These are phyloP conservation scores for Hygrophoropsis aurantiaca DNA, from an alignment of 768 basidiomycete genomes.

Conservation along the genomic window DNA sequence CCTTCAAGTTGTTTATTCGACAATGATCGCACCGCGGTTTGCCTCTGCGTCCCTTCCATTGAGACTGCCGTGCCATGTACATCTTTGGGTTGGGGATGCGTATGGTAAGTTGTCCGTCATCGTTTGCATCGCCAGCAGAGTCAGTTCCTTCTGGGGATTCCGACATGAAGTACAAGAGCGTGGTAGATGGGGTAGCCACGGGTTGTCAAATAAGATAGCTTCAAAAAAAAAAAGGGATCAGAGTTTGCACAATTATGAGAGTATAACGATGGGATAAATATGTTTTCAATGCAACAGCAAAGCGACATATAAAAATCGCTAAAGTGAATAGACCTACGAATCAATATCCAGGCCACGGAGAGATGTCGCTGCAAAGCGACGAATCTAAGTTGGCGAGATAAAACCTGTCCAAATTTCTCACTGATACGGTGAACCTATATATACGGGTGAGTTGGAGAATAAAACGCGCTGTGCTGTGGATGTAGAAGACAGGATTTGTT, in stretches of 20 bases:
- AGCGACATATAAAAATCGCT: slow-evolving; percentile 7
- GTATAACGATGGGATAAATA: slow-evolving; percentile 7
- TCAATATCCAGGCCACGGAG: too few relatives aligned
- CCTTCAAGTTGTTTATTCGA: slow-evolving; percentile 70
- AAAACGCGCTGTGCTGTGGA: too few relatives aligned
- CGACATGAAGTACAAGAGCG: slow-evolving; percentile 26
- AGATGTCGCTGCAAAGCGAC: too few relatives aligned
- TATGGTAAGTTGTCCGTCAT: slow-evolving; percentile 58
- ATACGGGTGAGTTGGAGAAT: too few relatives aligned
- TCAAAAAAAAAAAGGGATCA: slow-evolving; percentile 3
- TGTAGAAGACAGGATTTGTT: slow-evolving; percentile 14
- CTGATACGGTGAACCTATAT: background rate
- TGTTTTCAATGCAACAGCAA: background rate
- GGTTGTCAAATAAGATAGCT: background rate
- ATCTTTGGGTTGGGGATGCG: slow-evolving; percentile 67
- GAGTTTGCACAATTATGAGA: slow-evolving; percentile 11
- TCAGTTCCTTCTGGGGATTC: slow-evolving; percentile 38
- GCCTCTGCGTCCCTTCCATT: slow-evolving; percentile 73
- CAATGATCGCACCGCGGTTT: slow-evolving; percentile 77
- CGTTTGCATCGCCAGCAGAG: slow-evolving; percentile 38
- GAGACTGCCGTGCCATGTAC: slow-evolving; percentile 67
- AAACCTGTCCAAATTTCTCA: too few relatives aligned
- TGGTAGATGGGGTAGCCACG: background rate
- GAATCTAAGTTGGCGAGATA: too few relatives aligned
- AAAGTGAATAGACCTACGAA: too few relatives aligned